A percentile compares a stretch with the other conserved stretches of the same genome.
Conservation (phyloP, 2,329 filamentous ascomycete genomes). For the Diaporthe batatas region DNA sequence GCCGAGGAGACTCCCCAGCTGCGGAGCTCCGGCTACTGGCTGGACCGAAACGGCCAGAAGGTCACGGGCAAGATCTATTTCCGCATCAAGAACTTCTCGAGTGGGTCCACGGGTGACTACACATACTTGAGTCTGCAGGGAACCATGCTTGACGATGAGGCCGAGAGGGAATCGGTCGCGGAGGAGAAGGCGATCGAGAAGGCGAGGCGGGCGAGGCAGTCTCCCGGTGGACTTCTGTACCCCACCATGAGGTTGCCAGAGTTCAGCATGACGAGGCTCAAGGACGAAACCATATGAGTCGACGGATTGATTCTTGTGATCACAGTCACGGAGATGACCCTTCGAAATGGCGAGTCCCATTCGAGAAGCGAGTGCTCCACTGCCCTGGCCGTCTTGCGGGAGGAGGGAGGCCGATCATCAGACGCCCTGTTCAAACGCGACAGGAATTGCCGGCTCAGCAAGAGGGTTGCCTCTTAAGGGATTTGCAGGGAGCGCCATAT, state of each 20-base stretch:
- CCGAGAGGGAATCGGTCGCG: conserved; percentile 71
- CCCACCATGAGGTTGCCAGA: conserved; percentile 60
- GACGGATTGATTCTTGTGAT: not conserved
- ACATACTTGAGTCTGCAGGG: conserved; percentile 90
- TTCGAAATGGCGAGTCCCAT: not conserved
- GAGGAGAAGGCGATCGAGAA: conserved; percentile 62
- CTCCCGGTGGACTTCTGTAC: conserved; percentile 48
- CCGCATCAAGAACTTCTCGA: conserved; percentile 87
- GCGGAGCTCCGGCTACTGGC: conserved; percentile 78
- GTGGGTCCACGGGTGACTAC: conserved; percentile 78
- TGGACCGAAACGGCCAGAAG: conserved; percentile 76
- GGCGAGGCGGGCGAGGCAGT: conserved; percentile 54
- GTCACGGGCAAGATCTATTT: conserved; percentile 81
- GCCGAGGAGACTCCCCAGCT: conserved; percentile 67
- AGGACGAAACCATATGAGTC: conserved; percentile 36
- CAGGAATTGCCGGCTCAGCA: no score
- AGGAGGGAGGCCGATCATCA: not conserved
- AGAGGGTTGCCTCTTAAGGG: not conserved
- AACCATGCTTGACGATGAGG: conserved; percentile 80
- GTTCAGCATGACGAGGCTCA: conserved; percentile 66
- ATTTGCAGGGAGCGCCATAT: not conserved
- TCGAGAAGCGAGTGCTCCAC: not conserved
- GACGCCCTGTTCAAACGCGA: not conserved
- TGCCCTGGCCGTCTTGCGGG: not conserved
- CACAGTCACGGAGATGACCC: not conserved